Percentiles rank a stretch among this genome's conserved stretches.
Evolutionary conservation across 805 yeast genomes (phyloP).

Genomic region (Dipodascus geniculatus): DNA sequence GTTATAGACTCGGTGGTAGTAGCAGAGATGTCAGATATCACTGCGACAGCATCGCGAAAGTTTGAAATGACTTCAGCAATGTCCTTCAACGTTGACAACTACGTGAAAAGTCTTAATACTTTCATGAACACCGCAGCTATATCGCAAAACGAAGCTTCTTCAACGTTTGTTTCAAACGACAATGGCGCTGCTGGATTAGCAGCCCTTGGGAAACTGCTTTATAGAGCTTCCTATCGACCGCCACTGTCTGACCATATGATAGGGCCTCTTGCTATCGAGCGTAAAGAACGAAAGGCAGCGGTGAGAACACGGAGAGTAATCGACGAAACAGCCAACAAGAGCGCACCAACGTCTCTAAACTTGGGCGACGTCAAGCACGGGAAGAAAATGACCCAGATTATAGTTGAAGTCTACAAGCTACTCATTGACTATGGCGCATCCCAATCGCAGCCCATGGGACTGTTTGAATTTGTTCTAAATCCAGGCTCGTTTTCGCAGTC

Average conservation of each 20-base stretch:
- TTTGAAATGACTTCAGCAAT: background rate
- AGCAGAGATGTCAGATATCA: background rate
- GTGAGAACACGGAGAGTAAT: background rate
- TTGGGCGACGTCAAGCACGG: constrained; percentile 43
- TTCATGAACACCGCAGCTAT: background rate
- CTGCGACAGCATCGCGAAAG: background rate
- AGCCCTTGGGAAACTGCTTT: constrained; percentile 3
- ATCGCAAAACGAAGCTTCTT: background rate
- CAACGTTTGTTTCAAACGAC: background rate
- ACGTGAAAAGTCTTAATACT: background rate
- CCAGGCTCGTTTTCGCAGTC: constrained; percentile 69
- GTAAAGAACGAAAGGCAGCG: constrained; percentile 24
- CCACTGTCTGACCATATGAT: constrained; percentile 47
- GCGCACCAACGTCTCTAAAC: constrained; percentile 40
- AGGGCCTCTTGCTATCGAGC: constrained; percentile 60
- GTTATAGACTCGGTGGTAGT: background rate
- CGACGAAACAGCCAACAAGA: constrained; percentile 1
- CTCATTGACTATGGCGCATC: constrained; percentile 24
- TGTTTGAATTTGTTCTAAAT: constrained; percentile 59
- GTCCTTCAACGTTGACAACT: background rate
- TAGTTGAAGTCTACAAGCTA: constrained; percentile 38
- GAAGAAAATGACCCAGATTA: constrained; percentile 44
- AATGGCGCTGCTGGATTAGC: background rate
- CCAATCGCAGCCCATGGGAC: constrained; percentile 32
- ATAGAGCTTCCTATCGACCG: constrained; percentile 31